Base-by-base conservation (phyloP, 2,329 filamentous ascomycete genomes). In the Metarhizium guizhouense region DNA sequence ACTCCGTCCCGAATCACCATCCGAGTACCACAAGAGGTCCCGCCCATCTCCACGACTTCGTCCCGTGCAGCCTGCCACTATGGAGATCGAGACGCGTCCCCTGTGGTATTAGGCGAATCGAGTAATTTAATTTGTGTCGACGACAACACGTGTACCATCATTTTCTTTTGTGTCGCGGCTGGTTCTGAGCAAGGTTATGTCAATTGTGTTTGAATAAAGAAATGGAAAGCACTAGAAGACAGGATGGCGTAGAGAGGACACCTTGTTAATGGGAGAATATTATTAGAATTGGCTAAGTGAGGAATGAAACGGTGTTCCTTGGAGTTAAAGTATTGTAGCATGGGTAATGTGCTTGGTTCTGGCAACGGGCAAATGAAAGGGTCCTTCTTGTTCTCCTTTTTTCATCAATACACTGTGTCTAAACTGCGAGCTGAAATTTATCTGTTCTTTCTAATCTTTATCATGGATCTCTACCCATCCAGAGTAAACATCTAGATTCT, bases 401-500 rank as follows among this genome's bases (percentile, higher is more conserved):
- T 11, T 34, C 3, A 7, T 34, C 32, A 3, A 4, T 34, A 11
- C 10, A 7, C 6, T 34, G 32, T 34, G 32, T 2, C 32, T 8
- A 34, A 34, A 34, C 32, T 11, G 32, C 10, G 7, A 34, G 32
- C 32, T 34, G 32, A 34, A 34, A 34, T 8, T 25, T 34, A 11
- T 34, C 10, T 34, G 10, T 34, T 34, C 32, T 34, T 11, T 34
- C 32, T 34, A 34, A 34, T 34, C 32, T 40, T 5, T 13, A 40
- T 5, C 38, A 5, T 16, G 11, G 38, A 40, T 16, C 13, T 13
- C 11, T 54, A 78, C 58, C 78, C 77, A 80, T 4, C 71, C 72
- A 1, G 68, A 63, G 59, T 79, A 81, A 14, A 70, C 63, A 16
- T 67, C 64, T 55, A 74, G 58, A 50, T 71, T 68, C 66, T 84